Percentiles rank a stretch among this genome's conserved stretches.
phyloP scores from a whole-genome alignment of 352 stramenopile species.

The Globisporangium apiculatum region DNA sequence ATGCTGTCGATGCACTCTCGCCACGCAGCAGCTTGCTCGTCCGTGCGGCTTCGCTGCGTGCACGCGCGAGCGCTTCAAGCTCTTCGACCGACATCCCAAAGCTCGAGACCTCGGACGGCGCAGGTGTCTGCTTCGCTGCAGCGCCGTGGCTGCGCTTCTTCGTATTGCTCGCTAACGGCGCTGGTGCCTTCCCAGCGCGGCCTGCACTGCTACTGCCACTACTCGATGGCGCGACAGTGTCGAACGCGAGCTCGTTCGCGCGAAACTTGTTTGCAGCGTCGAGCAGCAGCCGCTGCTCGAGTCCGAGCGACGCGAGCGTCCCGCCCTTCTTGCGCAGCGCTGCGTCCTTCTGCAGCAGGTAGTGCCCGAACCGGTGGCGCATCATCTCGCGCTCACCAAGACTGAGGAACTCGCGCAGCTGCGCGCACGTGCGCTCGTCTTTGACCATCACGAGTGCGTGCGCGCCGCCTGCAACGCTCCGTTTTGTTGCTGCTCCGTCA shows the following conservation, averaged over 20 bases:
- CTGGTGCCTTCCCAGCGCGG: no score
- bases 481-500: constrained; percentile 3
- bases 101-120: constrained; percentile 44
- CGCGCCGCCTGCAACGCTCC: constrained; percentile 26
- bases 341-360: constrained; percentile 66
- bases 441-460: constrained; percentile 82
- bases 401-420: constrained; percentile 79
- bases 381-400: constrained; percentile 81
- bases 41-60: constrained; percentile 12
- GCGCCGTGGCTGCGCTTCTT: constrained; percentile 16
- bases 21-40: constrained; percentile 14
- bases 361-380: constrained; percentile 72
- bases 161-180: constrained; percentile 5
- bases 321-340: constrained; percentile 47
- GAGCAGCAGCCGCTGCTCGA: constrained; percentile 64
- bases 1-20: background rate
- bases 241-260: constrained; percentile 32
- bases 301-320: constrained; percentile 22
- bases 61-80: constrained; percentile 34
- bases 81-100: constrained; percentile 71
- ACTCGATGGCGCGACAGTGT: constrained; percentile 10
- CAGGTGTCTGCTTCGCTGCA: background rate
- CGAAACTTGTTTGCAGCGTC: constrained; percentile 42
- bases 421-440: constrained; percentile 81
- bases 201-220: background rate